Conservation (phyloP, 805 yeast genomes). For the Millerozyma miso region DNA sequence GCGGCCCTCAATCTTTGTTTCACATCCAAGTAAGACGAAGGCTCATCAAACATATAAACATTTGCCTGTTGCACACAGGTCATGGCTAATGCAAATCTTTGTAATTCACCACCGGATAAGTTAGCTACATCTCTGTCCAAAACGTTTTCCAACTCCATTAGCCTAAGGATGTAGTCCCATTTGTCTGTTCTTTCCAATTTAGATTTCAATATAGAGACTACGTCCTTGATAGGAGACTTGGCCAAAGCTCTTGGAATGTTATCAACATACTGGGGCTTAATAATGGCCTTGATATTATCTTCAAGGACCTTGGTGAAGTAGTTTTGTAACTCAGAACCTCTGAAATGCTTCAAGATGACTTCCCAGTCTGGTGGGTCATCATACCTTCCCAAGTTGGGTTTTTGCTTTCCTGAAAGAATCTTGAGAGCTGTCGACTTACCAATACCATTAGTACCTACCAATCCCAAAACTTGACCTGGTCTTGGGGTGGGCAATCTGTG, state of each 20-base stretch:
- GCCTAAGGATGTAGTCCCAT: constrained; percentile 60
- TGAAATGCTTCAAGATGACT: constrained; percentile 82
- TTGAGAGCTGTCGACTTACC: constrained; percentile 97
- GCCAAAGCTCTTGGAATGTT: constrained; percentile 91
- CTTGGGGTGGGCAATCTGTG: constrained; percentile 98
- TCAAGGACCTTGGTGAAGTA: constrained; percentile 91
- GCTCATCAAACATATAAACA: constrained; percentile 99
- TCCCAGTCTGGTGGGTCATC: constrained; percentile 99
- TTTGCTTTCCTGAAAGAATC: constrained; percentile 94
- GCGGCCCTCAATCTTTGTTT: constrained; percentile 99
- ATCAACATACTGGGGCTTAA: constrained; percentile 98
- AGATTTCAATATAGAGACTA: constrained; percentile 75
- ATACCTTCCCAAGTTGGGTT: constrained; percentile 90
- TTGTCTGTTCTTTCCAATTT: constrained; percentile 69
- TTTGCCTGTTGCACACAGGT: constrained; percentile 92
- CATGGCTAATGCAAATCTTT: constrained; percentile 97
- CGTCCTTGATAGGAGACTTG: constrained; percentile 82
- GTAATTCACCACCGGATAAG: constrained; percentile 97
- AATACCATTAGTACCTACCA: constrained; percentile 98
- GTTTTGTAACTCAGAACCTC: constrained; percentile 97
- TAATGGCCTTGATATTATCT: constrained; percentile 92
- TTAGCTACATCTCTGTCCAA: constrained; percentile 83
- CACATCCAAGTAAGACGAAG: constrained; percentile 96
- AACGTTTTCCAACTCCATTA: constrained; percentile 72
- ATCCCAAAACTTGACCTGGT: constrained; percentile 97